These are phyloP conservation scores for Paracorniculantispora psalliotae DNA, from an alignment of 2,329 filamentous ascomycete species.

Conservation along the genomic window DNA sequence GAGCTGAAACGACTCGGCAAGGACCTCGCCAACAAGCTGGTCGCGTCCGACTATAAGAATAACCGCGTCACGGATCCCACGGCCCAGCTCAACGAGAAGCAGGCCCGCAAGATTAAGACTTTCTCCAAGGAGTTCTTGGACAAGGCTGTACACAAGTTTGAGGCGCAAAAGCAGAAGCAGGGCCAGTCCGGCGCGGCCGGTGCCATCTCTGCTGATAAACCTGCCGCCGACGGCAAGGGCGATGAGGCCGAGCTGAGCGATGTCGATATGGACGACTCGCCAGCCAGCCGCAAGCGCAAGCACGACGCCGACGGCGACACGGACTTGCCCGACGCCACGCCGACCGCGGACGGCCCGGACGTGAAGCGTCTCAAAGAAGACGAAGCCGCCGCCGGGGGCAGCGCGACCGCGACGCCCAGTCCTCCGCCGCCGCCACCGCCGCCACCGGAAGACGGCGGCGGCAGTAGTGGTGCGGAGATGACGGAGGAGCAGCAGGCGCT, in stretches of 20 bases:
- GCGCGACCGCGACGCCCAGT: slow-evolving; percentile 28
- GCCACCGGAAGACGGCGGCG: slow-evolving; percentile 36
- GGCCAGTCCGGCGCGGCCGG: slow-evolving; percentile 40
- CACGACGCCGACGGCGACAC: slow-evolving; percentile 41
- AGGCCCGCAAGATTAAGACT: slow-evolving; percentile 75
- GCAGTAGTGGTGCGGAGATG: too few species aligned
- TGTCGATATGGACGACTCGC: slow-evolving; percentile 40
- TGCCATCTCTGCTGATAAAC: slow-evolving; percentile 46
- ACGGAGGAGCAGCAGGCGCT: slow-evolving; percentile 41
- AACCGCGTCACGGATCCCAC: slow-evolving; percentile 79
- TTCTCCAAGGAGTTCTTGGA: slow-evolving; percentile 84
- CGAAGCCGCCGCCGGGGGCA: slow-evolving; percentile 24
- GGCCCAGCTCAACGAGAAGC: slow-evolving; percentile 63
- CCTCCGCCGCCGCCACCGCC: slow-evolving; percentile 47
- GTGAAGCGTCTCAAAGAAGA: slow-evolving; percentile 49
- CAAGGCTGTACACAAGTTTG: slow-evolving; percentile 74
- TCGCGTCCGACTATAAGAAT: slow-evolving; percentile 87
- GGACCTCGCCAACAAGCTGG: slow-evolving; percentile 79
- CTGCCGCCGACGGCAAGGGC: slow-evolving; percentile 26
- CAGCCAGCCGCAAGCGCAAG: slow-evolving; percentile 60
- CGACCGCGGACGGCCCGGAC: slow-evolving; percentile 51
- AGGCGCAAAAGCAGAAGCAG: slow-evolving; percentile 60
- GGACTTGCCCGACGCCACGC: slow-evolving; percentile 32
- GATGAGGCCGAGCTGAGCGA: slow-evolving; percentile 33
- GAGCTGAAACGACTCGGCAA: slow-evolving; percentile 59